Evolutionary conservation across 257 asterid species (phyloP).

Genomic region (Solanum boliviense): DNA sequence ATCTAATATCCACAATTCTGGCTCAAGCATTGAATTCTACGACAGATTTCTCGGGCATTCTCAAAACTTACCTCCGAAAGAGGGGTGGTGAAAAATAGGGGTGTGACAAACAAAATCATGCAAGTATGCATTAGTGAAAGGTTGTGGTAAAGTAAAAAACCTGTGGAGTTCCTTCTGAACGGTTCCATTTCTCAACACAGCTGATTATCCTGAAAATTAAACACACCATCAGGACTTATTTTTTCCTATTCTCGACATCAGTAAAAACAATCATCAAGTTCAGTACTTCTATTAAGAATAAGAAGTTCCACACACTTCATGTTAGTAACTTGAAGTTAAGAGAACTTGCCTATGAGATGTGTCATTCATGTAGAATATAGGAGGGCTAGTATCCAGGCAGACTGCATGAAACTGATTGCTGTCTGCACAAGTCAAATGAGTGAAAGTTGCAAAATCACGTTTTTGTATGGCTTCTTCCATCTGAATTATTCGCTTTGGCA

Average conservation of each 20-base stretch:
- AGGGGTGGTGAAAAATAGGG: background rate
- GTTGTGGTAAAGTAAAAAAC: slow-evolving; percentile 9
- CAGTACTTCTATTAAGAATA: background rate
- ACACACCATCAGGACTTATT: background rate
- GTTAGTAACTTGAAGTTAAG: background rate
- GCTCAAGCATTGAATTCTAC: background rate
- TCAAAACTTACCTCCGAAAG: background rate
- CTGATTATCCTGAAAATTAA: slow-evolving; percentile 43
- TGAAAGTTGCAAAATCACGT: slow-evolving; percentile 74
- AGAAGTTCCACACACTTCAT: background rate
- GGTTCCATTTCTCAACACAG: slow-evolving; percentile 71
- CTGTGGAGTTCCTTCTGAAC: slow-evolving; percentile 80
- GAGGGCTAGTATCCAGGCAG: slow-evolving; percentile 84
- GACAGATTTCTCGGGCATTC: background rate
- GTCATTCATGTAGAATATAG: slow-evolving; percentile 96
- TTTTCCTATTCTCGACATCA: background rate
- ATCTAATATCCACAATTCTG: background rate
- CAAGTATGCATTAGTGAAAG: background rate
- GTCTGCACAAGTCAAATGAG: slow-evolving; percentile 72
- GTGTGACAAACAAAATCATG: background rate
- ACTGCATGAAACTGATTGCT: slow-evolving; percentile 99
- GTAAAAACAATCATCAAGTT: background rate
- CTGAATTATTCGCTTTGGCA: slow-evolving; percentile 63
- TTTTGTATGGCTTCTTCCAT: slow-evolving; percentile 88
- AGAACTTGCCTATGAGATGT: slow-evolving; percentile 71